Evolutionary conservation across 2,329 filamentous ascomycete genomes (phyloP), one percentile per base, ranked within the genome.

Genomic region (Fusarium buxicola): DNA sequence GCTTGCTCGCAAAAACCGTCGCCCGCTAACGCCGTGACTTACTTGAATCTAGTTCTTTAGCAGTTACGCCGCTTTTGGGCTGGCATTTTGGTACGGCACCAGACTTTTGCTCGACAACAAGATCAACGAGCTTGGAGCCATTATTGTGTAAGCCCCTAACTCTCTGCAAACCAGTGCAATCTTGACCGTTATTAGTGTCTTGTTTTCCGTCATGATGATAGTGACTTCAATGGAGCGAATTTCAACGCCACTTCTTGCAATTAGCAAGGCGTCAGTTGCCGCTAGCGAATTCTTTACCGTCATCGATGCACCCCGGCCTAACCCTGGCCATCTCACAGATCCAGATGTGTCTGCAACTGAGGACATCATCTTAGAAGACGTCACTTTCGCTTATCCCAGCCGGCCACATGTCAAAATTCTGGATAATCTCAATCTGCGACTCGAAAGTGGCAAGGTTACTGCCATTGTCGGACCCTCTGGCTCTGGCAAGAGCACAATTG

Each of bases 401-500:
- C 81, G 89, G 11, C 86, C 87, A 0, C 82, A 88, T 55, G 83
- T 89, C 58, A 86, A 86, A 67, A 85, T 92, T 0, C 74, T 92
- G 2, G 82, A 90, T 64, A 76, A 81, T 3, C 73, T 92, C 3
- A 81, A 83, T 65, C 75, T 91, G 8, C 78, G 74, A 1, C 84
- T 92, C 52, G 80, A 84, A 57, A 81, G 84, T 8, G 88, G 88
- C 16, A 89, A 90, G 69, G 83, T 88, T 3, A 92, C 89, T 1
- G 90, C 90, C 3, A 88, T 93, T 15, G 90, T 93, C 16, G 90
- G 90, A 0, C 85, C 89, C 1, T 91, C 88, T 3, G 90, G 90
- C 0, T 88, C 84, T 5, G 90, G 91, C 1, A 94, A 93, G 73
- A 90, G 87, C 46, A 93, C 90, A 0, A 86, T 92, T 24, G 85